Evolutionary conservation across 805 yeast genomes (phyloP), one percentile per base, ranked within the genome.

Genomic region (Candida montana): DNA sequence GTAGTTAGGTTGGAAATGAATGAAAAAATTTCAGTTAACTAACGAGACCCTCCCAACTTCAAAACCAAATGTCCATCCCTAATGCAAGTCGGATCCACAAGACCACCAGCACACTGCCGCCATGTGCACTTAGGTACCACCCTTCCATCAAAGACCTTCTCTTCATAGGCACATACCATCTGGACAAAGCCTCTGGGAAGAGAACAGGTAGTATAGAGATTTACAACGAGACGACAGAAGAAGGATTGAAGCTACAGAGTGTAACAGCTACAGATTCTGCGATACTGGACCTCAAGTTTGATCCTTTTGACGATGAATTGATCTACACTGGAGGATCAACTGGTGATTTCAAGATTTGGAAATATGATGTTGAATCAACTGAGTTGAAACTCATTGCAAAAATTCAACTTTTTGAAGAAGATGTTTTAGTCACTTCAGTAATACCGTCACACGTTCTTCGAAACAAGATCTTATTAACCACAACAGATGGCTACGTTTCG

Each of bases 161-260:
- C 2, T 56, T 87, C 10, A 59, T 87, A 1, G 98, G 97, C 0
- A 89, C 96, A 0, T 91, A 93, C 58, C 76, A 82, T 41, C 67
- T 91, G 29, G 79, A 86, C 37, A 72, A 74, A 50, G 67, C 70
- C 9, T 65, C 71, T 13, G 81, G 83, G 1, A 50, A 55, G 1
- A 68, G 96, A 43, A 71, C 75, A 35, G 99, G 99, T 1, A 55
- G 77, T 0, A 49, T 79, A 2, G 83, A 76, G 39, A 52, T 72
- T 2, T 72, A 64, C 37, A 31, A 31, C 17, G 34, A 40, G 5
- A 41, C 51, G 5, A 41, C 51, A 18, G 39, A 42, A 2, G 48
- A 54, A 7, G 39, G 46, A 1, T 45, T 67, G 31, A 44, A 37
- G 1, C 43, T 62, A 3, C n/a, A 64, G 1, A 35, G 49, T 2